Conservation (phyloP, 148 eudicot species). For the Persicaria tinctoria region DNA sequence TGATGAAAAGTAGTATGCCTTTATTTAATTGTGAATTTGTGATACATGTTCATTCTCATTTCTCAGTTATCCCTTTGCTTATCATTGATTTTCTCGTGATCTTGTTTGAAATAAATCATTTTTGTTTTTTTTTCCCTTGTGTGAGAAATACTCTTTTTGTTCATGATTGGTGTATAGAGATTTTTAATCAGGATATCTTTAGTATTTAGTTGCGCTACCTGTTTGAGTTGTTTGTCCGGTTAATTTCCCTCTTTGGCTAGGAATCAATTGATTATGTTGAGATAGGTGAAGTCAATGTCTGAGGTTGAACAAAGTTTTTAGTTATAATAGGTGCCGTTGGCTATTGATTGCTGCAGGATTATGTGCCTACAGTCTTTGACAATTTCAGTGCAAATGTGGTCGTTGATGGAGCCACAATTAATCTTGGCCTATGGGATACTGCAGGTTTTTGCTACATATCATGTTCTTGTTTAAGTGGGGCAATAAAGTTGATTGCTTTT, state of each 20-base stretch:
- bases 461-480: background rate
- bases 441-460: slow-evolving; percentile 40
- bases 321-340: background rate
- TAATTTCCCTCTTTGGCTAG: too few relatives aligned
- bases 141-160: too few relatives aligned
- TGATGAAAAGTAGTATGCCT: background rate
- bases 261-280: background rate
- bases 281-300: background rate
- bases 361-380: slow-evolving; percentile 95
- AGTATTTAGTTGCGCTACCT: background rate
- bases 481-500: background rate
- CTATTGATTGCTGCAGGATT: slow-evolving; percentile 48
- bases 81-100: background rate
- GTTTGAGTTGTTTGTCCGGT: too few relatives aligned
- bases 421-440: slow-evolving; percentile 92
- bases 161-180: too few relatives aligned
- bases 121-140: too few relatives aligned
- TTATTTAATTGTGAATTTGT: background rate
- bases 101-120: background rate
- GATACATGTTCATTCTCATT: too few relatives aligned
- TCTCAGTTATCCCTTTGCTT: background rate
- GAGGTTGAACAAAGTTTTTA: background rate
- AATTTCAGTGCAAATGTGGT: slow-evolving; percentile 96
- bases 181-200: background rate
- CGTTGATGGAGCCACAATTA: slow-evolving; percentile 74